Percentiles rank a stretch among this genome's conserved stretches.
Conservation (phyloP, 1,139 yeast genomes). For the Saccharomyces uvarum region DNA sequence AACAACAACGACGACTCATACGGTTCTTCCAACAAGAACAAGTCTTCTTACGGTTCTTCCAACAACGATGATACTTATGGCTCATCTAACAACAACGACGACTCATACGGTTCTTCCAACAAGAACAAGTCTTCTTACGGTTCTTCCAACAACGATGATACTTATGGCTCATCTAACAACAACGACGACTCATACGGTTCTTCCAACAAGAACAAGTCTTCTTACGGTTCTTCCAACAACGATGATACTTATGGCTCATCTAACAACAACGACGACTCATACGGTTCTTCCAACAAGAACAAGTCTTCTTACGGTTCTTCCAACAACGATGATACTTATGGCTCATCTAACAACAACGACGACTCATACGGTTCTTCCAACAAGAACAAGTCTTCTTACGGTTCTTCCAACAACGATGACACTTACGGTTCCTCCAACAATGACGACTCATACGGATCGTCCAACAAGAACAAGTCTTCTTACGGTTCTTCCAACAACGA, state of each 20-base stretch:
- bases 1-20: conserved; percentile 13
- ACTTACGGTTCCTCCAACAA: not conserved
- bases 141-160: conserved; percentile 17
- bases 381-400: not conserved
- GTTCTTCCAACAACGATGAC: not conserved
- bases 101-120: conserved; percentile 20
- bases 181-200: conserved; percentile 15
- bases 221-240: conserved; percentile 21
- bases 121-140: conserved; percentile 15
- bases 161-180: conserved; percentile 22
- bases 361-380: not conserved
- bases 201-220: conserved; percentile 13
- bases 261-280: conserved; percentile 14
- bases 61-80: conserved; percentile 23
- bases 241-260: conserved; percentile 16
- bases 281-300: conserved; percentile 14
- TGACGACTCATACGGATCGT: not conserved
- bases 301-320: conserved; percentile 13
- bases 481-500: not conserved
- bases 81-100: conserved; percentile 19
- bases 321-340: conserved; percentile 10
- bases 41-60: conserved; percentile 13
- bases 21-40: conserved; percentile 8
- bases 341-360: conserved; percentile 2
- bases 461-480: not conserved